A percentile compares a stretch with the other conserved stretches of the same genome.
phyloP scores from a whole-genome alignment of 352 stramenopile species.

The Hyaloperonospora brassicae region DNA sequence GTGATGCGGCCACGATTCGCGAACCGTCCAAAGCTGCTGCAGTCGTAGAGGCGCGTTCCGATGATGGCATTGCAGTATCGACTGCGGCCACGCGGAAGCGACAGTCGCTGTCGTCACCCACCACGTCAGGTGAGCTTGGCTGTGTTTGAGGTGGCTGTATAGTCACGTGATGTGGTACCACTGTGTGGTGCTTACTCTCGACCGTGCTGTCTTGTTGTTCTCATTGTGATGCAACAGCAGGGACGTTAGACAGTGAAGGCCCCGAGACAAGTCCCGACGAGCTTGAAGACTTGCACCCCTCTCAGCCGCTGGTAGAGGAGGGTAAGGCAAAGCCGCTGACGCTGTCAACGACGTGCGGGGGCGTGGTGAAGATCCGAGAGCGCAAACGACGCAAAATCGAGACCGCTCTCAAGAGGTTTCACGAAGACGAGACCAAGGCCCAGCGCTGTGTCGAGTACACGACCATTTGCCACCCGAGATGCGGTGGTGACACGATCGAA shows the following conservation, averaged over 20 bases:
- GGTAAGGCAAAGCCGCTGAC: constrained; percentile 6
- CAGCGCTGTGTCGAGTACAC: constrained; percentile 46
- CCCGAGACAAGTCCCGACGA: constrained; percentile 28
- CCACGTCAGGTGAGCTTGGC: constrained; percentile 26
- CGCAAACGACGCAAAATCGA: constrained; percentile 59
- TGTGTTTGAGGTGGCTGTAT: not conserved
- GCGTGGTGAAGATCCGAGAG: constrained; percentile 37
- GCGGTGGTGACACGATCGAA: constrained; percentile 12
- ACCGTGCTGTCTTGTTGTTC: not conserved
- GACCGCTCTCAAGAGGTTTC: constrained; percentile 48
- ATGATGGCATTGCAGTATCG: constrained; percentile 15
- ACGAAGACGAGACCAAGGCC: constrained; percentile 23
- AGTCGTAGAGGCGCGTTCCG: no score
- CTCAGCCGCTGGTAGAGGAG: constrained; percentile 10
- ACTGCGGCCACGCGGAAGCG: constrained; percentile 56
- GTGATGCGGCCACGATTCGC: not conserved
- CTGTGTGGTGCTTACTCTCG: no score
- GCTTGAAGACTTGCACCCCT: constrained; percentile 19
- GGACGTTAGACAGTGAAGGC: constrained; percentile 20
- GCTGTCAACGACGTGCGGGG: constrained; percentile 38
- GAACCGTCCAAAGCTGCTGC: no score
- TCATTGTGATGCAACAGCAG: constrained; percentile 17
- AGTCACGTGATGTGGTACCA: not conserved
- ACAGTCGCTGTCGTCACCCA: constrained; percentile 40
- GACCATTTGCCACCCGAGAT: constrained; percentile 27